Evolutionary conservation across 2,329 filamentous ascomycete genomes (phyloP).

Genomic region (Thelonectria discophora): DNA sequence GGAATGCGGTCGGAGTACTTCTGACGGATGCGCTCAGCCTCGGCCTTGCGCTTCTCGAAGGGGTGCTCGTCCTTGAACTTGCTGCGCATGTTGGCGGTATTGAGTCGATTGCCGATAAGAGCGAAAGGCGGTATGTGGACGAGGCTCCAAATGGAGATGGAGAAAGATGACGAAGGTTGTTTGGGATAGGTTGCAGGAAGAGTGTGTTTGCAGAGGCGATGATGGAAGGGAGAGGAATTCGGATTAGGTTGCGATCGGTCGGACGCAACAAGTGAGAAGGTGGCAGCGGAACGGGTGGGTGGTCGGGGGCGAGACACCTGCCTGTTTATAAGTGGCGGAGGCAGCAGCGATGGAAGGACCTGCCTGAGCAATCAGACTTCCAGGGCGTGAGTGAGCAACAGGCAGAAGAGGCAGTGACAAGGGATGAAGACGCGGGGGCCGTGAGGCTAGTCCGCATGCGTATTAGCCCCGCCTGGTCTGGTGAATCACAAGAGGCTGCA

Average conservation of each 20-base stretch:
- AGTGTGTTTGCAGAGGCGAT: slow-evolving; percentile 26
- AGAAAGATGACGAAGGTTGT: slow-evolving; percentile 19
- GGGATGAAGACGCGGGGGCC: slow-evolving; percentile 38
- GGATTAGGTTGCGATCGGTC: slow-evolving; percentile 41
- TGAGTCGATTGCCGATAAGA: slow-evolving; percentile 28
- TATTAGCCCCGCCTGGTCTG: slow-evolving; percentile 23
- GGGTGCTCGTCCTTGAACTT: slow-evolving; percentile 99
- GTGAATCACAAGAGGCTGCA: slow-evolving; percentile 42
- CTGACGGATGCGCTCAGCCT: slow-evolving; percentile 98
- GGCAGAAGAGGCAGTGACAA: slow-evolving; percentile 39
- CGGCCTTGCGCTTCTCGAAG: slow-evolving; percentile 99
- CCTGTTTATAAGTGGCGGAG: slow-evolving; percentile 30
- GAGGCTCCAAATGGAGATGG: slow-evolving; percentile 19
- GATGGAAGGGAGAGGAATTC: slow-evolving; percentile 37
- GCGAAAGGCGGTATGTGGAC: slow-evolving; percentile 31
- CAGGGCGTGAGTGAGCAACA: slow-evolving; percentile 21
- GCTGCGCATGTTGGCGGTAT: slow-evolving; percentile 81
- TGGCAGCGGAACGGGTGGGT: slow-evolving; percentile 41
- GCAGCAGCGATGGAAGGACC: slow-evolving; percentile 29
- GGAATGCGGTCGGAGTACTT: slow-evolving; percentile 99
- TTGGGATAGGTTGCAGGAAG: slow-evolving; percentile 8
- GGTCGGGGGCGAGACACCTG: slow-evolving; percentile 38
- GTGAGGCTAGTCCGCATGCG: slow-evolving; percentile 27
- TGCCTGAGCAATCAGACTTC: slow-evolving; percentile 6
- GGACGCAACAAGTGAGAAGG: slow-evolving; percentile 39